Evolutionary conservation across 768 basidiomycete species (phyloP).

Genomic region (Steccherinum ochraceum): DNA sequence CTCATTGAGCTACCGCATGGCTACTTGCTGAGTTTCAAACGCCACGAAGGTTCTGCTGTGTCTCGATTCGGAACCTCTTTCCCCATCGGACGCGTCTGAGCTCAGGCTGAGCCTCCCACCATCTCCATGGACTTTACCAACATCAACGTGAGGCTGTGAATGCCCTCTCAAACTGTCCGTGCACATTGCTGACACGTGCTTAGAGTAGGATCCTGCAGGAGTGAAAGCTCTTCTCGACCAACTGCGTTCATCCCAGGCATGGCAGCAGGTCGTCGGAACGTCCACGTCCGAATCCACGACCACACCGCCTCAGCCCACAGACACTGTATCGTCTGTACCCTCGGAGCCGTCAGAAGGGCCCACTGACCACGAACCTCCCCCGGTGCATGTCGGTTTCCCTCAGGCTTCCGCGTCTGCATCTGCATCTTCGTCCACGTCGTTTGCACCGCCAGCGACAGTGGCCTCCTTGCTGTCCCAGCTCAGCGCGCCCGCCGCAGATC

Average conservation of each 20-base stretch:
- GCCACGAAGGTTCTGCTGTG: too few species aligned
- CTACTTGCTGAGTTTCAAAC: too few species aligned
- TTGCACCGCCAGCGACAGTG: conserved; percentile 38
- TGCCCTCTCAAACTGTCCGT: not conserved
- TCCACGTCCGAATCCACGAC: conserved; percentile 1
- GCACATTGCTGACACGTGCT: conserved; percentile 5
- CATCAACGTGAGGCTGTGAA: conserved; percentile 44
- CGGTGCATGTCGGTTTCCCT: too few species aligned
- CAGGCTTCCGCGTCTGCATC: conserved; percentile 2
- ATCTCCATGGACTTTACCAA: conserved; percentile 47
- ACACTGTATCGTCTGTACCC: not conserved
- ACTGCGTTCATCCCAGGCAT: conserved; percentile 60
- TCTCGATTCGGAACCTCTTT: too few species aligned
- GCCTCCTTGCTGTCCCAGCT: conserved; percentile 61
- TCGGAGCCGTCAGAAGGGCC: not conserved
- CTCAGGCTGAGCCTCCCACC: too few species aligned
- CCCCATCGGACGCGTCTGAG: too few species aligned
- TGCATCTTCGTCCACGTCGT: conserved; percentile 4
- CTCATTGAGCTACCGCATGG: too few species aligned
- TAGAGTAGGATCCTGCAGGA: conserved; percentile 55
- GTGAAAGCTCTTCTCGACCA: conserved; percentile 69
- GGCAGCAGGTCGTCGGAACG: conserved; percentile 43
- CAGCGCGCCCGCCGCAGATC: conserved; percentile 28
- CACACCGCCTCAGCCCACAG: not conserved
- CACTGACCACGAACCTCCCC: not conserved